Evolutionary conservation across 2,329 filamentous ascomycete species (phyloP).

Genomic region (Pyrenochaeta sp.): DNA sequence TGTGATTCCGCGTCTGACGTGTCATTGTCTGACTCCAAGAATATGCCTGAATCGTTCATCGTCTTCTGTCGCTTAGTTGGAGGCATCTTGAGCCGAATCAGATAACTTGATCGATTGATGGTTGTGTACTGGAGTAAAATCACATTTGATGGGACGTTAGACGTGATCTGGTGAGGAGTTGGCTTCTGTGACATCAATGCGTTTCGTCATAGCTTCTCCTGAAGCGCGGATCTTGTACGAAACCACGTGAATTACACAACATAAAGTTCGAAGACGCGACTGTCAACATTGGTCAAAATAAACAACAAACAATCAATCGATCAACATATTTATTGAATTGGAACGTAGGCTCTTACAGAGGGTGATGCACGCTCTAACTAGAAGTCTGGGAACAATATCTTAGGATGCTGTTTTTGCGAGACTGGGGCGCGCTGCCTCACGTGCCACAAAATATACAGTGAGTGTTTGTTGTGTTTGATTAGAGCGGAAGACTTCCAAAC

Average conservation of each 20-base stretch:
- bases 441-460: too few species aligned
- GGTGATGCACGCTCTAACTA: too few species aligned
- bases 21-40: constrained; percentile 7
- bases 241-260: constrained; percentile 12
- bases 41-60: constrained; percentile 5
- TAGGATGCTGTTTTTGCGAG: too few species aligned
- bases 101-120: not conserved
- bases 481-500: too few species aligned
- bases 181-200: constrained; percentile 14
- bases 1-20: constrained; percentile 8
- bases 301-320: not conserved
- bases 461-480: too few species aligned
- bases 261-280: not conserved
- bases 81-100: constrained; percentile 10
- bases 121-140: too few species aligned
- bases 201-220: constrained; percentile 13
- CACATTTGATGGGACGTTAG: not conserved
- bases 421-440: too few species aligned
- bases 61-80: constrained; percentile 19
- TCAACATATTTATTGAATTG: too few species aligned
- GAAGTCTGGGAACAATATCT: too few species aligned
- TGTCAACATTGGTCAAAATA: not conserved
- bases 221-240: constrained; percentile 15
- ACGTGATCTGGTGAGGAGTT: not conserved
- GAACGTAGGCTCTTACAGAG: too few species aligned